Evolutionary conservation across 129 eudicot genomes (phyloP).

Genomic region (Escallonia herrerae): DNA sequence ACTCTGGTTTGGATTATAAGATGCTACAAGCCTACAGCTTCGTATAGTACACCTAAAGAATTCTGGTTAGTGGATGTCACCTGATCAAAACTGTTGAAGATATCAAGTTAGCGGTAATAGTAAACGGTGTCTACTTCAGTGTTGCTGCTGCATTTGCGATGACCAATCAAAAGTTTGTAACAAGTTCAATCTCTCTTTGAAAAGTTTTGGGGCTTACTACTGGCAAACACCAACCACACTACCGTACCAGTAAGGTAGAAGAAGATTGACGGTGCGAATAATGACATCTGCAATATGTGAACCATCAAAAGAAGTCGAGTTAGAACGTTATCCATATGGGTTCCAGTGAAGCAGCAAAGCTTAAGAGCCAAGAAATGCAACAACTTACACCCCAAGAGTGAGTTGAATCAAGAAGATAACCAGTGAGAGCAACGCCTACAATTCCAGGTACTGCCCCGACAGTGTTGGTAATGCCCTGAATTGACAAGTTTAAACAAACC

Average conservation of each 20-base stretch:
- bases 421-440: conserved; percentile 91
- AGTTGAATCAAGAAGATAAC: conserved; percentile 89
- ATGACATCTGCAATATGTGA: conserved; percentile 40
- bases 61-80: conserved; percentile 35
- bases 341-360: background rate
- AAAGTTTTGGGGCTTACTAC: conserved; percentile 90
- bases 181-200: conserved; percentile 43
- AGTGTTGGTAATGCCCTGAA: conserved; percentile 90
- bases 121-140: no score
- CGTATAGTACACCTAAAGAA: conserved; percentile 20
- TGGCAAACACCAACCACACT: conserved; percentile 82
- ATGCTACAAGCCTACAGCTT: conserved; percentile 21
- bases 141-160: background rate
- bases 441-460: conserved; percentile 97
- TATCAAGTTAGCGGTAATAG: conserved; percentile 31
- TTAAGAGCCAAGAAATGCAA: background rate
- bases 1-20: conserved; percentile 1
- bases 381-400: conserved; percentile 94
- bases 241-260: conserved; percentile 95
- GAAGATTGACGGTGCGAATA: conserved; percentile 93
- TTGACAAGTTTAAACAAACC: background rate
- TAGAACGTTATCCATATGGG: no score
- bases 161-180: background rate
- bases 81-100: conserved; percentile 49
- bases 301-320: background rate